Evolutionary conservation across 805 yeast species (phyloP), one percentile per base, ranked within the genome.

Genomic region (Nakazawaea pomicola): DNA sequence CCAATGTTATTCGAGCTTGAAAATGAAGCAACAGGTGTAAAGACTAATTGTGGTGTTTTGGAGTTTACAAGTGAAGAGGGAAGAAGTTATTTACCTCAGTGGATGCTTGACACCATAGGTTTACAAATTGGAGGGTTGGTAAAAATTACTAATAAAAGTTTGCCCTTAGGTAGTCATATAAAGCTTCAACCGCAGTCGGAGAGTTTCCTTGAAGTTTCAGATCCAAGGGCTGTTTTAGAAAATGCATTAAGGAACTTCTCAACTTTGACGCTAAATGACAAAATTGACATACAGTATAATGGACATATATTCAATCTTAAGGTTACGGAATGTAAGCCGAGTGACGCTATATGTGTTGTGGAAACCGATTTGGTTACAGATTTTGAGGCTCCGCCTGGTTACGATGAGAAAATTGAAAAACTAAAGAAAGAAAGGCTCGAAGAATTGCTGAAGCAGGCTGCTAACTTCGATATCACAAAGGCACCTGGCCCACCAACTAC

Each of bases 51-150:
- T 35, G 99, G 99, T 56, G 99, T 93, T 21, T 66, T 93, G 46
- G 99, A 93, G 64, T 93, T 93, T 60, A 83, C 86, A 14, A 96
- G 99, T 1, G 98, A 93, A 56, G 99, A 93, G 66, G 99, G 99
- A 14, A 72, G 99, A 43, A 93, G 78, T 2, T 93, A 93, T 58
- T 54, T 93, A 27, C 99, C 99, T 0, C 88, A 86, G 51, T 93
- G 99, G 99, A 90, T 93, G 90, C 76, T 93, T 84, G 72, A 65
- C 33, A 84, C 95, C 0, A 63, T 93, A 29, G 68, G 70, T 25
- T 64, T 85, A 6, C 73, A 74, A 37, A 85, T 96, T 0, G 98
- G 98, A 0, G 74, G 85, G n/a, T 65, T 93, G 45, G 66, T 93
- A 14, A 81, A 82, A 47, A 74, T 95, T 30, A 72, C 80, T 33